phyloP scores from a whole-genome alignment of 2,329 filamentous ascomycete genomes.

The Colletotrichum agaves region DNA sequence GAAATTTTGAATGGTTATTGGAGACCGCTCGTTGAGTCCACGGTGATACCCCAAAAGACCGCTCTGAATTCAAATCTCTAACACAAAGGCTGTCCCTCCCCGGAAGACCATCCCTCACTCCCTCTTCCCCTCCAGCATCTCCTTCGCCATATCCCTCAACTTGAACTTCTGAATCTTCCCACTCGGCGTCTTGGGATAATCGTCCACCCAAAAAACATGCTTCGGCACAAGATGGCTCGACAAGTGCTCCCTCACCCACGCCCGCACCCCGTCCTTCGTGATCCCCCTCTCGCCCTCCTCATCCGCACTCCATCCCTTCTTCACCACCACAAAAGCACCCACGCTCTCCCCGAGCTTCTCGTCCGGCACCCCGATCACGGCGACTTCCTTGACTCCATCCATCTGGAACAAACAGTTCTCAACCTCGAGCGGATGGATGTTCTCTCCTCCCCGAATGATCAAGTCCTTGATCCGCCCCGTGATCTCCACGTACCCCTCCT shows the following conservation, averaged over 20 bases:
- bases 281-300: slow-evolving; percentile 48
- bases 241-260: slow-evolving; percentile 78
- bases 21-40: too few species aligned
- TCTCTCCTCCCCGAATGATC: slow-evolving; percentile 95
- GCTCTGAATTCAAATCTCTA: too few species aligned
- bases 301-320: slow-evolving; percentile 41
- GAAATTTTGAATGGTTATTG: too few species aligned
- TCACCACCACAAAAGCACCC: slow-evolving; percentile 78
- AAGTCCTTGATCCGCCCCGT: slow-evolving; percentile 94
- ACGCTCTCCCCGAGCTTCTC: slow-evolving; percentile 87
- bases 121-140: slow-evolving; percentile 42
- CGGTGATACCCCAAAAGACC: too few species aligned
- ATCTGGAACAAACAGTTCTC: slow-evolving; percentile 88
- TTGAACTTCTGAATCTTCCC: slow-evolving; percentile 98
- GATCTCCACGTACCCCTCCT: slow-evolving; percentile 85
- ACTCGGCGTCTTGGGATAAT: slow-evolving; percentile 94
- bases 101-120: not conserved
- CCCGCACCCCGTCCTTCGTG: slow-evolving; percentile 68
- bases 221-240: slow-evolving; percentile 84
- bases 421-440: slow-evolving; percentile 93
- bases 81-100: too few species aligned
- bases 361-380: slow-evolving; percentile 86
- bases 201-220: slow-evolving; percentile 85
- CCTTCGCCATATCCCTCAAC: slow-evolving; percentile 72
- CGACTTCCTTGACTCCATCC: slow-evolving; percentile 76